Conservation (phyloP, 1,284 basidiomycete genomes). For the Phlebopus sp. region DNA sequence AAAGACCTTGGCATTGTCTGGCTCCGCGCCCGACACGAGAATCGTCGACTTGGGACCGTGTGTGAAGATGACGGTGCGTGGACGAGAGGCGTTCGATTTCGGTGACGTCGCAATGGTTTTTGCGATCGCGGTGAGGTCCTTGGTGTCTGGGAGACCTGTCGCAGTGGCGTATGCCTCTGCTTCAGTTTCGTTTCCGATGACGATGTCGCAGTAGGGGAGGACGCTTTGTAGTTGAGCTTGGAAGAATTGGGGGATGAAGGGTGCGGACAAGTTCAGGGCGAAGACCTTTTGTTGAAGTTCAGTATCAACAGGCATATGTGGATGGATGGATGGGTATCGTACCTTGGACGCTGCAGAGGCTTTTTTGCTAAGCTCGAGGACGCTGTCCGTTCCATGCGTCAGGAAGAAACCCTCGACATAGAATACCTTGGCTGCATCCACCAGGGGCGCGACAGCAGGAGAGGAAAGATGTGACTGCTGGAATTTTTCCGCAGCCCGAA, state of each 20-base stretch:
- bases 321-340: conserved; percentile 12
- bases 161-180: conserved; percentile 85
- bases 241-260: conserved; percentile 98
- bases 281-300: conserved; percentile 56
- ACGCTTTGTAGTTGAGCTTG: conserved; percentile 76
- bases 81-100: conserved; percentile 70
- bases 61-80: conserved; percentile 89
- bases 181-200: conserved; percentile 95
- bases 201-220: conserved; percentile 79
- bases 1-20: conserved; percentile 55
- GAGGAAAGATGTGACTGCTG: conserved; percentile 77
- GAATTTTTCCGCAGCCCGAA: conserved; percentile 91
- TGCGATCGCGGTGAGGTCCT: conserved; percentile 69
- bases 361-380: conserved; percentile 77
- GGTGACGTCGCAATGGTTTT: conserved; percentile 66
- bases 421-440: conserved; percentile 82
- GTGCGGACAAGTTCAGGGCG: conserved; percentile 92
- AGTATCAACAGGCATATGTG: conserved; percentile 4
- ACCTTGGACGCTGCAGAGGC: conserved; percentile 82
- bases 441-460: conserved; percentile 72
- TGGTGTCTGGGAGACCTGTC: conserved; percentile 53
- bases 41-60: conserved; percentile 85
- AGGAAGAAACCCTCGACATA: conserved; percentile 99
- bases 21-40: conserved; percentile 64
- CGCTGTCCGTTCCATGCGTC: conserved; percentile 84